A percentile compares a stretch with the other conserved stretches of the same genome.
Conservation (phyloP, 805 yeast species). For the Starmerella etchellsii region DNA sequence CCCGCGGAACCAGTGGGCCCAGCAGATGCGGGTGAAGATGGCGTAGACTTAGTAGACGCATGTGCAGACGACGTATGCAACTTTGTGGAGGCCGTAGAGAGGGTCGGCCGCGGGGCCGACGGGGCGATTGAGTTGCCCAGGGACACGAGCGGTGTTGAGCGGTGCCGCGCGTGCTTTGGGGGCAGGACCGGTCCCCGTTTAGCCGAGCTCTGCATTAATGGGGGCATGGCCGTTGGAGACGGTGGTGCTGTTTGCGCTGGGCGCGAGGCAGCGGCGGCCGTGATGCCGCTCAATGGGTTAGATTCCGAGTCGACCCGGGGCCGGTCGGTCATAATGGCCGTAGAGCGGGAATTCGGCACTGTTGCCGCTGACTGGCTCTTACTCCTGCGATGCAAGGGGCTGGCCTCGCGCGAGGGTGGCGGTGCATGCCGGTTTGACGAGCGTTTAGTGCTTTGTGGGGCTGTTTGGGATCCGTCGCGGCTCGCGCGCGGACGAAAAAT, state of each 20-base stretch:
- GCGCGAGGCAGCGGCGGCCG: not conserved
- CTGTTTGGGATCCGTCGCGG: not conserved
- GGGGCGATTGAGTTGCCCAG: no score
- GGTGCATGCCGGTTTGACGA: not conserved
- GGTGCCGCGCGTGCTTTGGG: no score
- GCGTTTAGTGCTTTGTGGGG: not conserved
- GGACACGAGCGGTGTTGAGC: no score
- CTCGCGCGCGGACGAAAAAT: slow-evolving; percentile 1
- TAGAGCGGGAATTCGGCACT: not conserved
- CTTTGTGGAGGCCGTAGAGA: no score
- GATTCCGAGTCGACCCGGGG: slow-evolving; percentile 5
- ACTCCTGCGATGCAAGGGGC: not conserved
- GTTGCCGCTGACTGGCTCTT: not conserved
- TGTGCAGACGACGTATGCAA: no score
- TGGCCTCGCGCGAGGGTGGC: not conserved
- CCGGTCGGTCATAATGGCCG: not conserved
- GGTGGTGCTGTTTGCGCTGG: not conserved
- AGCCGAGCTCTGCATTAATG: no score
- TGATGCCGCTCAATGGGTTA: slow-evolving; percentile 3
- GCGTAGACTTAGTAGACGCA: no score
- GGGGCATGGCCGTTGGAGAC: not conserved
- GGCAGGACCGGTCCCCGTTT: no score
- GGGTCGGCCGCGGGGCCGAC: no score
- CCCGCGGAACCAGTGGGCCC: no score
- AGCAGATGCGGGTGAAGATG: no score